Base-by-base conservation (phyloP, 2,329 filamentous ascomycete genomes). In the Dactylella cylindrospora region DNA sequence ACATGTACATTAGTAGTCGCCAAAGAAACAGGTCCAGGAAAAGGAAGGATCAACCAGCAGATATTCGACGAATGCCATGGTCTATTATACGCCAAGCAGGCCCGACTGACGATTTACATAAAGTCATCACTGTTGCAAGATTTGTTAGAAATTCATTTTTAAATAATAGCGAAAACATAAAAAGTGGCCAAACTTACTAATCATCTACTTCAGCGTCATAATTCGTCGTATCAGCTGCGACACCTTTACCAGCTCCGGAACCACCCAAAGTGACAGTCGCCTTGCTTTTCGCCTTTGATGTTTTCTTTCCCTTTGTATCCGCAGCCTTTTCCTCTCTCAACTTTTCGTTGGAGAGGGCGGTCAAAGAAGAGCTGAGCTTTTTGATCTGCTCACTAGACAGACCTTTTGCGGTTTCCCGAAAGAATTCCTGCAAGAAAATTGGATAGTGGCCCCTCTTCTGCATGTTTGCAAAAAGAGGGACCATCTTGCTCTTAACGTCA, bases 321-420 rank as follows among this genome's bases (percentile, higher is more conserved):
- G 88, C 83, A 3, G 85, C 84, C 80, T 97, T 96, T 80, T 98
- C 93, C 74, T 96, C 90, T 78, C 90, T 94, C 85, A 97, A 85
- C 80, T 95, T 96, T 81, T 97, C 93, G 73, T 98, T 98, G 72
- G 88, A 82, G 53, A 95, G 80, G 3, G 90, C 85, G n/a, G 90
- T 95, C 70, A 98, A 76, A 3, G 82, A 80, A 73, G 87, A 94
- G 9, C 89, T 83, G 67, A 95, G 82, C 80, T 97, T 97, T 82
- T 97, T 96, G 76, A 97, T 90, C 76, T 97, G 90, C 54, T 93
- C 85, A 72, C 88, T 95, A 10, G 86, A 84, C 67, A 98, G 75
- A 22, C 95, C 90, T 75, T 90, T 90, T 69, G 84, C 82, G 36
- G 97, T 80, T 71, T 88, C 84, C 78, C 95, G 95, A 66, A 81